Evolutionary conservation across 352 stramenopile species (phyloP), one percentile per base, ranked within the genome.

Genomic region (Pythium scleroteichum): DNA sequence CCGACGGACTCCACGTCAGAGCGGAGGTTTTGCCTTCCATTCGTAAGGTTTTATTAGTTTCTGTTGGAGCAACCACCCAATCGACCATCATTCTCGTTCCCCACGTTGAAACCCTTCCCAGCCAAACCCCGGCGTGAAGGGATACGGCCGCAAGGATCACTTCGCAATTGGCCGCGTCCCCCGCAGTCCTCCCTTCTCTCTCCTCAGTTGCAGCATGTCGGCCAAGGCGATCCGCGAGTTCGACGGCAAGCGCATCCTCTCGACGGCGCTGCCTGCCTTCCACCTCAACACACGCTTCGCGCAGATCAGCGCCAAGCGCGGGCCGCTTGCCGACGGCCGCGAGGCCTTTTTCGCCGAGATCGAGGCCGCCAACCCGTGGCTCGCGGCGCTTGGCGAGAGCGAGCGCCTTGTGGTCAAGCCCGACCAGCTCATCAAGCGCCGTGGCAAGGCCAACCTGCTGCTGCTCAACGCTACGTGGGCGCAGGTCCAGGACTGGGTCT

Each of bases 341-440:
- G 78, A 85, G 26, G 75, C 76, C 0, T 92, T 91, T 62, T 92
- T 93, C 67, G 69, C 68, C 33, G 57, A 60, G 38, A 77, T 97
- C 49, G 90, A 90, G 63, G 53, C 67, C 23, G 64, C 66, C 22
- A 95, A 92, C 73, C 84, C 82, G 42, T 98, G 94, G 94, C 75
- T 98, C 26, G 68, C 75, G 22, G 63, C 66, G 38, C 78, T 90
- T 19, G 70, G 71, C 49, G 79, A 90, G 29, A 72, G 63, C 20
- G 73, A 70, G 19, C 95, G 91, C 62, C 84, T 99, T 35, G 96
- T 99, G 50, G 95, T 98, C 54, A 99, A 99, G 81, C 96, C 96
- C 17, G 96, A 99, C 78, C 94, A 98, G 83, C 82, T 99, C 40
- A 99, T 99, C 76, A 99, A 99, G 81, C 81, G 95, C 52, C 87